Conservation (phyloP, 805 yeast species). For the Teunomyces aglyptinius region DNA sequence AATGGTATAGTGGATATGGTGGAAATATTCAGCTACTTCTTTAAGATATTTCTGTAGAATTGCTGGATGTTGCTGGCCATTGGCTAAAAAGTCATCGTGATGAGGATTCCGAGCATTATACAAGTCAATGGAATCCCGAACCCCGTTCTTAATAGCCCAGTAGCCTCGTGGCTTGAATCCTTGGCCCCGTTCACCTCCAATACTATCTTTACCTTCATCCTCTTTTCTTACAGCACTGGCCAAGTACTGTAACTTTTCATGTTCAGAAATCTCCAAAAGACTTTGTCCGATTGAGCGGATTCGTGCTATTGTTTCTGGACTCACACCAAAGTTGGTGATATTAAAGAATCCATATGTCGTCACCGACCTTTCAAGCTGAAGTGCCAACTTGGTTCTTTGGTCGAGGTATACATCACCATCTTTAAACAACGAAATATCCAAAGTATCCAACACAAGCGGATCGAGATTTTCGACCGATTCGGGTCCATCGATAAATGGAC, state of each 20-base stretch:
- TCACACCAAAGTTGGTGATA: slow-evolving; percentile 19
- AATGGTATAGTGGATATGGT: slow-evolving; percentile 5
- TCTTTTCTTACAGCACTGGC: slow-evolving; percentile 32
- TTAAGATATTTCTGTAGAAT: slow-evolving; percentile 7
- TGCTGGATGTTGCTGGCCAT: slow-evolving; percentile 6
- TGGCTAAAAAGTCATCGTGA: slow-evolving; percentile 5
- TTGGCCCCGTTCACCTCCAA: slow-evolving; percentile 11
- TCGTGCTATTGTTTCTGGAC: slow-evolving; percentile 16
- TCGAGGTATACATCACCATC: slow-evolving; percentile 3
- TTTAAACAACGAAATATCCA: slow-evolving; percentile 6
- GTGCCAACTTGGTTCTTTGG: slow-evolving; percentile 5
- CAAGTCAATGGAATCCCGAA: slow-evolving; percentile 9
- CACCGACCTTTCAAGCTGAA: slow-evolving; percentile 4
- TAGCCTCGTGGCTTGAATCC: slow-evolving; percentile 11
- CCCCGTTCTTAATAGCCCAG: slow-evolving; percentile 11
- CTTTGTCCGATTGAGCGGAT: slow-evolving; percentile 24
- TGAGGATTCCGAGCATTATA: slow-evolving; percentile 7
- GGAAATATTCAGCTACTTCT: slow-evolving; percentile 9
- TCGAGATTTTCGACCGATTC: slow-evolving; percentile 1
- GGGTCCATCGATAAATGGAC: slow-evolving; percentile 10
- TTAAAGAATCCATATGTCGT: slow-evolving; percentile 11
- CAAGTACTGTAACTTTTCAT: slow-evolving; percentile 20
- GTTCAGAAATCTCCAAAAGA: slow-evolving; percentile 25
- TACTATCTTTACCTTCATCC: slow-evolving; percentile 14
- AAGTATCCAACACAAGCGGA: slow-evolving; percentile 4